These are phyloP conservation scores for Globisporangium parvum DNA, from an alignment of 352 stramenopile genomes.

Conservation along the genomic window DNA sequence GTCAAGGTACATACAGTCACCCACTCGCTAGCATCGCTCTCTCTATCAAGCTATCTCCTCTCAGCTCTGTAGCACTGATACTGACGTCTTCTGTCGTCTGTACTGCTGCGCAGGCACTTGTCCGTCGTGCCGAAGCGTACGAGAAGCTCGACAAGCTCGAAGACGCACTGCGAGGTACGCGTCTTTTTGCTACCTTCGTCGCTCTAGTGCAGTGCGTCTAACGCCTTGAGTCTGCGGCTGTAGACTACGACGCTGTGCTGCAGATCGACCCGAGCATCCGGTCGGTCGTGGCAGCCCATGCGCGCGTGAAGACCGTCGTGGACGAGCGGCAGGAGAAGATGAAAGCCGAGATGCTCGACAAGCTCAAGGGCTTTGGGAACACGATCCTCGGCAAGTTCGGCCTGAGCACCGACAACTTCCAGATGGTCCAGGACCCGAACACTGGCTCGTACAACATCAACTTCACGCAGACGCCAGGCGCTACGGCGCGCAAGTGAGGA, in stretches of 20 bases:
- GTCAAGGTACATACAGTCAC: constrained; percentile 75
- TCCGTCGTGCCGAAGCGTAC: constrained; percentile 89
- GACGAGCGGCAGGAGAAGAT: constrained; percentile 96
- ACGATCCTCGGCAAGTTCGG: constrained; percentile 98
- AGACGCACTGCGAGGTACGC: constrained; percentile 84
- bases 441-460: constrained; percentile 98
- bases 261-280: constrained; percentile 89
- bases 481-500: constrained; percentile 7
- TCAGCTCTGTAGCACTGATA: neutral
- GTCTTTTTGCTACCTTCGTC: neutral
- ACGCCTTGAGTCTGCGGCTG: neutral
- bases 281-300: constrained; percentile 45
- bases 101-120: constrained; percentile 40
- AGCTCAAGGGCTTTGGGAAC: constrained; percentile 99
- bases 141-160: constrained; percentile 93
- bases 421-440: constrained; percentile 96
- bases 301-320: constrained; percentile 84
- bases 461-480: constrained; percentile 66
- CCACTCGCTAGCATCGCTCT: neutral
- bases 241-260: constrained; percentile 86
- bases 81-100: neutral
- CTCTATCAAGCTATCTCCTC: constrained; percentile 10
- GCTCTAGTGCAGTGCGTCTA: neutral
- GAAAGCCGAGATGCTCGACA: constrained; percentile 96
- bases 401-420: constrained; percentile 99